Evolutionary conservation across 2,329 filamentous ascomycete genomes (phyloP).

Genomic region (Xylariomycetidae sp.): DNA sequence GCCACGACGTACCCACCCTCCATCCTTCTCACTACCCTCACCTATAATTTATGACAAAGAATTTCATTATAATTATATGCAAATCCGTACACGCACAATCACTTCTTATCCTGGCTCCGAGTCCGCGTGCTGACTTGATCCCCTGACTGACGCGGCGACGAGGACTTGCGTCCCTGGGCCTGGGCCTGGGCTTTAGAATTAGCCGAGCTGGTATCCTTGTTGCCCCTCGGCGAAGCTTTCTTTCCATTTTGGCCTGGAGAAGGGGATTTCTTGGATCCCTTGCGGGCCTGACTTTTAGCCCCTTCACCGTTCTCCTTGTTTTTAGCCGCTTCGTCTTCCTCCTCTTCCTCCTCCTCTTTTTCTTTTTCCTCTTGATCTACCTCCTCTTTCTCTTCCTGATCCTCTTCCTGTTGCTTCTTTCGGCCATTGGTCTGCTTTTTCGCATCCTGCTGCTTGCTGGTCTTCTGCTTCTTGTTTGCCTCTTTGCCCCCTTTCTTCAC

Average conservation of each 20-base stretch:
- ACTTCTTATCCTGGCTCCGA: conserved; percentile 12
- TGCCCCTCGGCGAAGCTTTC: too few relatives aligned
- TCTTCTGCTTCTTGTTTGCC: conserved; percentile 25
- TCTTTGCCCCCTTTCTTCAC: conserved; percentile 22
- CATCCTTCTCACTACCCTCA: too few relatives aligned
- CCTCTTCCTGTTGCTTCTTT: conserved; percentile 10
- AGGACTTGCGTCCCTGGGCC: conserved; percentile 9
- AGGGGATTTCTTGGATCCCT: conserved; percentile 4
- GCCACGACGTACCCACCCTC: too few relatives aligned
- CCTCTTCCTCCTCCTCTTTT: conserved; percentile 9
- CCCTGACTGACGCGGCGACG: conserved; percentile 10
- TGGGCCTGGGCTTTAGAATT: conserved; percentile 7
- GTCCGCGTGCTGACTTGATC: conserved; percentile 18
- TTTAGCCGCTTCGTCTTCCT: conserved; percentile 1
- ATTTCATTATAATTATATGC: too few relatives aligned
- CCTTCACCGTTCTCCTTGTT: conserved; percentile 1
- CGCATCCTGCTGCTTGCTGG: conserved; percentile 13
- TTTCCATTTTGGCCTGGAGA: conserved; percentile 4
- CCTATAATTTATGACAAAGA: too few relatives aligned
- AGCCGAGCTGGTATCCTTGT: too few relatives aligned
- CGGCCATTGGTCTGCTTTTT: conserved; percentile 13
- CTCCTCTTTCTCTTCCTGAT: conserved; percentile 7
- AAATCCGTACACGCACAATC: too few relatives aligned
- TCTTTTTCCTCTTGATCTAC: conserved; percentile 17
- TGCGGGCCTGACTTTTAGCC: conserved; percentile 4